Conservation (phyloP, 208 protist species). For the Tritrichomonas foetus region DNA sequence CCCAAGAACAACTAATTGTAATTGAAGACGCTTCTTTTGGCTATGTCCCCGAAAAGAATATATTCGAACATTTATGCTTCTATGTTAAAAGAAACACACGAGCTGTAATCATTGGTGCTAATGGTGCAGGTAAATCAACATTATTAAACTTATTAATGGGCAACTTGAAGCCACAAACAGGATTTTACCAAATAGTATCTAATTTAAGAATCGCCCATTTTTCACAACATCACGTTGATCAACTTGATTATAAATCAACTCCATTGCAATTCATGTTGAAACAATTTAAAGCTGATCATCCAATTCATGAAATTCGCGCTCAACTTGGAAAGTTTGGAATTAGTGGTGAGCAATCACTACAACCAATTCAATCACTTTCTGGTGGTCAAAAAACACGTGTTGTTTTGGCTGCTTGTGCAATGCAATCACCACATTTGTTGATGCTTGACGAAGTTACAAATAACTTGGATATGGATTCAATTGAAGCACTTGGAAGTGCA, state of each 20-base stretch:
- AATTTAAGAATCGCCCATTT: conserved; percentile 47
- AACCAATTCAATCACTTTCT: conserved; percentile 46
- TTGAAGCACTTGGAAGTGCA: conserved; percentile 33
- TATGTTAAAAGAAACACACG: background rate
- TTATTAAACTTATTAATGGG: conserved; percentile 41
- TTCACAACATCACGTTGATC: conserved; percentile 52
- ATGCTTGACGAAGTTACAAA: conserved; percentile 51
- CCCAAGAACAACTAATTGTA: background rate
- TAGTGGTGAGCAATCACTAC: conserved; percentile 37
- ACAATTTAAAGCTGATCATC: background rate
- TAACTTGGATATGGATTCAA: conserved; percentile 50
- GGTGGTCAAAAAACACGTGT: conserved; percentile 54
- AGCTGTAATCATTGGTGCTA: conserved; percentile 38
- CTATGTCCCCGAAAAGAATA: background rate
- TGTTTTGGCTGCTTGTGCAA: conserved; percentile 42
- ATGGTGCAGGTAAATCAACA: conserved; percentile 50
- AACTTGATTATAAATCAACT: conserved; percentile 47
- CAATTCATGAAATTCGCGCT: background rate
- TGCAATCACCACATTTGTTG: conserved; percentile 36
- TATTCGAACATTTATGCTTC: background rate
- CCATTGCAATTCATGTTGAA: conserved; percentile 45
- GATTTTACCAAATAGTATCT: background rate
- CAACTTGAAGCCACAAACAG: conserved; percentile 35
- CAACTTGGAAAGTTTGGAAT: conserved; percentile 43
- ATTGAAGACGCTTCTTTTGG: background rate